These are phyloP conservation scores for Schizothecium vesticola DNA, from an alignment of 495 filamentous ascomycete species.

Conservation along the genomic window DNA sequence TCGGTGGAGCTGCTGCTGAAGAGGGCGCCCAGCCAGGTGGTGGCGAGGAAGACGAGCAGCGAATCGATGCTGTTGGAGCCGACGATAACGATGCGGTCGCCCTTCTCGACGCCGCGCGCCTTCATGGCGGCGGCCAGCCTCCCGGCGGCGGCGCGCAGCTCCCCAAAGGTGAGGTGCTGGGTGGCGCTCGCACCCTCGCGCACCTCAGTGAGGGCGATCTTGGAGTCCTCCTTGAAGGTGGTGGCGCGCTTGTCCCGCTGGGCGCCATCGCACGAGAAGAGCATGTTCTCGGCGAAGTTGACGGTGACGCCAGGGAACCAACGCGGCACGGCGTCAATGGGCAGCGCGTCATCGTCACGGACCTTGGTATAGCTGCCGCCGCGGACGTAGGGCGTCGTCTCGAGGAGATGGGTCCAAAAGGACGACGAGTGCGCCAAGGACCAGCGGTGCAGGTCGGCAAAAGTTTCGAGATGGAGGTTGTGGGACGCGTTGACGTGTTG, in stretches of 20 bases:
- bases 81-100: constrained; percentile 67
- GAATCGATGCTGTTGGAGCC: constrained; percentile 71
- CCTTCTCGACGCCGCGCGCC: constrained; percentile 55
- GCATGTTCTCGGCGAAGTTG: constrained; percentile 62
- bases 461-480: constrained; percentile 47
- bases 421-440: constrained; percentile 54
- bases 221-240: constrained; percentile 60
- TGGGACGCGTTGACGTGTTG: constrained; percentile 43
- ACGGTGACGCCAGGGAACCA: constrained; percentile 63
- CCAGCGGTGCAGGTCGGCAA: constrained; percentile 59
- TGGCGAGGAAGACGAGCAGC: constrained; percentile 58
- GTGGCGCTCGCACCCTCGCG: constrained; percentile 60
- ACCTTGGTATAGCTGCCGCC: constrained; percentile 52
- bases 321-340: constrained; percentile 61
- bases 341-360: constrained; percentile 57
- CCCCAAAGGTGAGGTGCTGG: constrained; percentile 56
- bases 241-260: constrained; percentile 32
- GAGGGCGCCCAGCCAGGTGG: constrained; percentile 60
- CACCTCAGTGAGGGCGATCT: constrained; percentile 64
- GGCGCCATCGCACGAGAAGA: constrained; percentile 41
- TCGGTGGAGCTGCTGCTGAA: constrained; percentile 71
- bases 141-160: constrained; percentile 53
- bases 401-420: constrained; percentile 64
- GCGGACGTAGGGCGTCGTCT: constrained; percentile 54
- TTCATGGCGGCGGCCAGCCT: constrained; percentile 57